Base-by-base conservation (phyloP, 768 basidiomycete species). In the Agaricus sinodeliciosus region DNA sequence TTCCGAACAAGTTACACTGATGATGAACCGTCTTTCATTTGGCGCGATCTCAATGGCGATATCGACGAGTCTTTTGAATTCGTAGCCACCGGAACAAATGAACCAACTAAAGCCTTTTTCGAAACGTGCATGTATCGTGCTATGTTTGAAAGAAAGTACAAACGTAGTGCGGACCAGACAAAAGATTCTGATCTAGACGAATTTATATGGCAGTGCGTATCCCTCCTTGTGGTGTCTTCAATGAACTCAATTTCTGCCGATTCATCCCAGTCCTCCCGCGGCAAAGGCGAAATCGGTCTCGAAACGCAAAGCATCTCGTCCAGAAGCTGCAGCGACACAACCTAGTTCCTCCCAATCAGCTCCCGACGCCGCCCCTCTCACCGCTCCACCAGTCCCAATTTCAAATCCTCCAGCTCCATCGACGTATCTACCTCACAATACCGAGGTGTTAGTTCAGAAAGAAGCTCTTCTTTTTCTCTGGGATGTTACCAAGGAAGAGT, bases 141-240 rank as follows among this genome's bases (percentile, higher is more conserved):
- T 54, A 93, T 98, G 84, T 98, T 87, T 67, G 96, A 99, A 65
- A 82, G 94, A 69, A 94, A 94, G 72, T 86, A 87, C 72, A 84
- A 76, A 60, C 72, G 60, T 47, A 81, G 80, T 59, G 88, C 90
- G 9, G 85, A 90, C 50, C 79, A 74, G 55, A 78, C 85, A 15
- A 67, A 65, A 27, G 87, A 91, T 60, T 68, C 74, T 1, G 83
- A 88, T 28, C 71, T 97, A 34, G 80, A 85, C 28, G 80, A 90
- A 62, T 90, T 97, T 62, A 81, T 88, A 18, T 88, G 85, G 80
- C 77, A 77, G 89, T 93, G 60, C 67, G 87, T 78, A 19, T n/a
- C 19, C 22, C 22, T 22, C 22, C 31, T 40, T 51, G n/a, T 19
- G 9, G 19, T 34, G 11, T 46, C 45, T 43, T 19, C 26, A 4